phyloP scores from a whole-genome alignment of 495 filamentous ascomycete genomes.

The Aspergillus asperescens region DNA sequence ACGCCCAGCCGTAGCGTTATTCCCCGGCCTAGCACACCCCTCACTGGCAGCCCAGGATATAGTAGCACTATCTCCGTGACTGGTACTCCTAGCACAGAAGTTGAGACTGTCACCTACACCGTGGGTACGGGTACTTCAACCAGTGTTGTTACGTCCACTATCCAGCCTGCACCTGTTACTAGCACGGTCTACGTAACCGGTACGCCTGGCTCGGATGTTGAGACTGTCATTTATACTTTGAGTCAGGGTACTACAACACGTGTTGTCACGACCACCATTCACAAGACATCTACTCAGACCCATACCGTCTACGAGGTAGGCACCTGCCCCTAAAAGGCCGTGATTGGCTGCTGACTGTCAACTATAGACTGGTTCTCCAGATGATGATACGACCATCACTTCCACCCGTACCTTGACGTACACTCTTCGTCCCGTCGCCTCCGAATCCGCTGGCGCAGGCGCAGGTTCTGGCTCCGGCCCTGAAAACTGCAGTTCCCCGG shows the following conservation, averaged over 20 bases:
- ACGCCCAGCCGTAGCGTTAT: not conserved
- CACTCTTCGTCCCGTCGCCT: conserved; percentile 27
- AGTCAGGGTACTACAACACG: conserved; percentile 49
- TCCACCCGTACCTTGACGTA: conserved; percentile 22
- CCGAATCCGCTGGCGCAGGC: conserved; percentile 13
- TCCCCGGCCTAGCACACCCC: conserved; percentile 12
- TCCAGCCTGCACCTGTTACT: not conserved
- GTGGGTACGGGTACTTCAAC: not conserved
- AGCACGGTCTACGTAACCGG: too few relatives aligned
- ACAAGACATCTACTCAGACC: conserved; percentile 40
- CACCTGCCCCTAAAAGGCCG: too few relatives aligned
- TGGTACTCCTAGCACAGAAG: not conserved
- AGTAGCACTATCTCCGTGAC: conserved; percentile 3
- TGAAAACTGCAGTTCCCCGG: conserved; percentile 21
- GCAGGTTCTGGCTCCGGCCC: not conserved
- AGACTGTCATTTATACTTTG: conserved; percentile 56
- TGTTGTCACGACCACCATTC: conserved; percentile 53
- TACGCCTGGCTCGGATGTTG: conserved; percentile 29
- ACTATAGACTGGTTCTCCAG: conserved; percentile 4
- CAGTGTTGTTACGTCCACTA: not conserved
- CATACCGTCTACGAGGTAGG: conserved; percentile 39
- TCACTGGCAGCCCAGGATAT: conserved; percentile 6
- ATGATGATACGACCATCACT: conserved; percentile 14
- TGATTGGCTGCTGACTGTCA: not conserved
- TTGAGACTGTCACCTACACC: conserved; percentile 12